Evolutionary conservation across 164 flowering plant genomes (phyloP), one percentile per base, ranked within the genome.

Genomic region (Macadamia tetraphylla): DNA sequence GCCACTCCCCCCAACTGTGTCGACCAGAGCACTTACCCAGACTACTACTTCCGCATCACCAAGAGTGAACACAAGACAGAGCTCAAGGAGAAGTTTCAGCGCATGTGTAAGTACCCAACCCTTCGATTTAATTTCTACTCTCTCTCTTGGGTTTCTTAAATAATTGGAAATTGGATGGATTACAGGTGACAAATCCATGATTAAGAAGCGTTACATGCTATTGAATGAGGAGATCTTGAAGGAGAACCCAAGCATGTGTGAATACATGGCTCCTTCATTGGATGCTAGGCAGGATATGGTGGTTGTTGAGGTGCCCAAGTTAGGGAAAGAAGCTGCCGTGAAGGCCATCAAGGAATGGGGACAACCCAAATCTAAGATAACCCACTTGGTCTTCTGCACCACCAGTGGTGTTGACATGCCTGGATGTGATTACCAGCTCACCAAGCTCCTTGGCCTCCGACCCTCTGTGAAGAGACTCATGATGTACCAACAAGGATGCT

Each of bases 291-390:
- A 83, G 49, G 83, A 80, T 64, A 83, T 81, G 73, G 79, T 77
- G 76, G 87, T 80, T 49, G 82, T 76, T 1, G 83, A 80, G 52
- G 71, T 83, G 1, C 85, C 87, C 5, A 76, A 73, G 69, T 78
- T 83, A 1, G 85, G 85, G 6, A 83, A 81, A 65, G 87, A 81
- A 64, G 85, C 85, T 0, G 85, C 85, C 1, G 5, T 52, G 18
- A 76, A 66, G 74, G 87, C 87, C 62, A 81, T 81, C 63, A 80
- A 81, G 77, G 85, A 81, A 44, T 83, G 86, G 84, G 84, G 84
- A 35, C 86, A 81, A 68, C 78, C 86, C 73, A 83, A 81, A 64
- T 80, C 87, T 68, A 80, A 81, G 67, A 81, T 83, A 73, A 80
- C 87, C 79, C 87, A 84, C 76, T 60, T 84, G 14, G 74, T 84